phyloP scores from a whole-genome alignment of 257 asterid species.

The Linderniella brevidens region DNA sequence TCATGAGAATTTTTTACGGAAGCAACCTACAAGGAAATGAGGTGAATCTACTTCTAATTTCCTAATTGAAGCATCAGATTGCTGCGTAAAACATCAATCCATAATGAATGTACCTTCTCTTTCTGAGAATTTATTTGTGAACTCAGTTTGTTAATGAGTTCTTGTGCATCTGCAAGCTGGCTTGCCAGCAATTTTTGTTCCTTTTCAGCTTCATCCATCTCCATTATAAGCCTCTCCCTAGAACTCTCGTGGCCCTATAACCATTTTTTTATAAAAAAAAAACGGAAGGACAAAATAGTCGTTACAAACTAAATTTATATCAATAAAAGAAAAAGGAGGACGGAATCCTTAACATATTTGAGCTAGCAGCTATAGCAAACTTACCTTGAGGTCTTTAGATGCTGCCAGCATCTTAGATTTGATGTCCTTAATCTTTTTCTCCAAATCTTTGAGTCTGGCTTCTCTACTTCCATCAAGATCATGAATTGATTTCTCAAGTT shows the following conservation, averaged over 20 bases:
- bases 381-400: conserved; percentile 66
- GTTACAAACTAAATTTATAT: conserved; percentile 2
- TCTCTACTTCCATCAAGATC: conserved; percentile 80
- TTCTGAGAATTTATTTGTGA: conserved; percentile 47
- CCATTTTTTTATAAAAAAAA: not conserved
- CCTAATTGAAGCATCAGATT: conserved; percentile 4
- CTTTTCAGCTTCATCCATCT: conserved; percentile 77
- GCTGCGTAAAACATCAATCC: conserved; percentile 7
- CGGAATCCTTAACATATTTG: too few relatives aligned
- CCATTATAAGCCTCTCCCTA: conserved; percentile 74
- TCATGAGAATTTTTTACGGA: conserved; percentile 32
- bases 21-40: conserved; percentile 33
- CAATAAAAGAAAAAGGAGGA: conserved; percentile 5
- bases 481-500: conserved; percentile 60
- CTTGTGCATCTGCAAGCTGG: conserved; percentile 42
- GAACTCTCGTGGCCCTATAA: conserved; percentile 76
- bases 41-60: conserved; percentile 4
- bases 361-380: conserved; percentile 3
- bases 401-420: conserved; percentile 67
- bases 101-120: conserved; percentile 36
- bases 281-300: too few relatives aligned
- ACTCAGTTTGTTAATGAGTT: conserved; percentile 40
- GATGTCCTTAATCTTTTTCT: conserved; percentile 55
- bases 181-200: conserved; percentile 50
- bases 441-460: conserved; percentile 63